Conservation (phyloP, 2,329 filamentous ascomycete genomes). For the Hypoxylon sp. region DNA sequence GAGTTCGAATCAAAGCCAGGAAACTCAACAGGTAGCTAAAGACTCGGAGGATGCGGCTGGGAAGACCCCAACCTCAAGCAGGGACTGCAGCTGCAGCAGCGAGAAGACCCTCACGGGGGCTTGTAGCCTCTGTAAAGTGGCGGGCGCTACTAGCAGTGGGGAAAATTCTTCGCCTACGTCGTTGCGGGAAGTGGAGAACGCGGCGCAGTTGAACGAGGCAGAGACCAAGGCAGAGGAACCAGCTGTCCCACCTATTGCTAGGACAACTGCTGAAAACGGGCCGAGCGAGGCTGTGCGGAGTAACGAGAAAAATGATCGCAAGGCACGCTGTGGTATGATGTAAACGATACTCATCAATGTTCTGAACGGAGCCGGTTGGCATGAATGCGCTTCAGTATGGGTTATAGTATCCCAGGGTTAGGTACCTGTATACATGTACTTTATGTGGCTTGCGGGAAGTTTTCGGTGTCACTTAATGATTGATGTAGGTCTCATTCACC, state of each 20-base stretch:
- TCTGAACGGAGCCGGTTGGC: neutral
- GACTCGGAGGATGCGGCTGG: neutral
- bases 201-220: neutral
- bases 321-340: neutral
- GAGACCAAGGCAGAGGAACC: slow-evolving; percentile 3
- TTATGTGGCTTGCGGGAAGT: neutral
- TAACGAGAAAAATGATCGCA: neutral
- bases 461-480: neutral
- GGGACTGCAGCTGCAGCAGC: slow-evolving; percentile 17
- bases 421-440: neutral
- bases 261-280: neutral
- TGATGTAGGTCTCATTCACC: neutral
- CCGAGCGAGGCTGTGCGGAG: neutral
- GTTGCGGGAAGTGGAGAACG: slow-evolving; percentile 28
- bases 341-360: neutral
- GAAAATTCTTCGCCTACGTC: slow-evolving; percentile 5
- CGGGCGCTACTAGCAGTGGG: neutral
- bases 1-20: neutral
- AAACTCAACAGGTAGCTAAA: neutral
- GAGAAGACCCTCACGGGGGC: slow-evolving; percentile 10
- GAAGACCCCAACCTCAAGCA: neutral
- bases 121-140: slow-evolving; percentile 2
- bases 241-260: neutral
- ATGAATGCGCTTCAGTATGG: neutral
- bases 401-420: neutral